Base-by-base conservation (phyloP, 306 rosid species). In the Benincasa hispida region DNA sequence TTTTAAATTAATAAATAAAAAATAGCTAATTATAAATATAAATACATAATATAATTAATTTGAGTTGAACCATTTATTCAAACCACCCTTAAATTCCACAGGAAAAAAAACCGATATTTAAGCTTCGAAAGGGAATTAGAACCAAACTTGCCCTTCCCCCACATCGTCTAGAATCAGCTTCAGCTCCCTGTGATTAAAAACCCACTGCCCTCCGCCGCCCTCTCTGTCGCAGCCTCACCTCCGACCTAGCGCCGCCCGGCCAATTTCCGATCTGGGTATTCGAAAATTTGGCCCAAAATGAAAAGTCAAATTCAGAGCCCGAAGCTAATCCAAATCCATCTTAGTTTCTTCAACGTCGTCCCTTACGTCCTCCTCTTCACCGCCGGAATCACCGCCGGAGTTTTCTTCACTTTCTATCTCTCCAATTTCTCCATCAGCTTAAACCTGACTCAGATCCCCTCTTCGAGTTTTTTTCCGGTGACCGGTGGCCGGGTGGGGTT, bases 301-400 rank as follows among this genome's bases (percentile, higher is more conserved):
- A 74, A 74, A 30, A 37, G 12, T 3, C 77, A 53, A 13, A 30
- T 74, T 19, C 78, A 75, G 25, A 57, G n/a, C 37, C 37, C 78
- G 19, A 75, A 75, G 67, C 19, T 74, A 13, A 75, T 50, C 61
- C 48, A 75, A 0, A 41, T 28, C 48, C 65, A 75, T 21, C 9
- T 55, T 19, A 28, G 41, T 12, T 34, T 75, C 34, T 15, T 56
- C 53, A 57, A 57, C 47, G 21, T 56, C 35, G 19, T 75, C 30
- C 63, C 69, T 3, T 34, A 57, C 54, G n/a, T 75, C 53, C 41
- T 75, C 54, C 55, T 75, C 54, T 75, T 75, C 34, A 39, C 69
- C 13, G 48, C 37, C 45, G 78, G 78, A 17, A 34, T 75, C 22
- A 75, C 39, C 35, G 34, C 62, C 37, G 78, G 78, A 35, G 11